These are phyloP conservation scores for Novymonas esmeraldas DNA, from an alignment of 208 protist genomes.

Conservation along the genomic window DNA sequence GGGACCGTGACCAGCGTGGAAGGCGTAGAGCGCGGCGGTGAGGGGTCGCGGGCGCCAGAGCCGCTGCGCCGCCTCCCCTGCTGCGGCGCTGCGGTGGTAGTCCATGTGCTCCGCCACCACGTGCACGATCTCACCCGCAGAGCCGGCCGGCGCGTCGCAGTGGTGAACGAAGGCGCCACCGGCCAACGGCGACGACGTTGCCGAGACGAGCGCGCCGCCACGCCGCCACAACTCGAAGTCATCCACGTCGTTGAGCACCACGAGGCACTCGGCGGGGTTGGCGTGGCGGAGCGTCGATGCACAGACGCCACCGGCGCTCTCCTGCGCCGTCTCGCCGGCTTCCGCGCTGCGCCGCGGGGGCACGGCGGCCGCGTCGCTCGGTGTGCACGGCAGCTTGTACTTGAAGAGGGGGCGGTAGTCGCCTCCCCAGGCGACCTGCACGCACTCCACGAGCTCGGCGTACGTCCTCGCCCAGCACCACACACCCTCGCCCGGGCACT, in stretches of 20 bases:
- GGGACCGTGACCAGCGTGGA: neutral
- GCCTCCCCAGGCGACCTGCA: slow-evolving; percentile 1
- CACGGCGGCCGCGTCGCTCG: neutral
- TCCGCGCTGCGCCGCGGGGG: neutral
- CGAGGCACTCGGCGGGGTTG: slow-evolving; percentile 3
- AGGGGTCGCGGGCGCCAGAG: neutral
- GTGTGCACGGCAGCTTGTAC: slow-evolving; percentile 9
- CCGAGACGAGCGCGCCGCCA: slow-evolving; percentile 6
- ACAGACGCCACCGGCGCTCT: neutral
- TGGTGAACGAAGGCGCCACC: slow-evolving; percentile 6
- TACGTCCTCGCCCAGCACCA: slow-evolving; percentile 16
- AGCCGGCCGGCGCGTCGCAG: neutral
- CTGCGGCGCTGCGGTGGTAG: neutral
- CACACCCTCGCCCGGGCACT: slow-evolving; percentile 15
- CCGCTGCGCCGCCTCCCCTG: neutral
- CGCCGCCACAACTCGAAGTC: slow-evolving; percentile 9
- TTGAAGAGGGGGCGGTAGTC: slow-evolving; percentile 7
- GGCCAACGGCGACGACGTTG: neutral
- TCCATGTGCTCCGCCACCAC: slow-evolving; percentile 8
- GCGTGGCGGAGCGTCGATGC: neutral
- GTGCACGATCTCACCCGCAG: slow-evolving; percentile 3
- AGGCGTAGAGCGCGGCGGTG: slow-evolving; percentile 10
- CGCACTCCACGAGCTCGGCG: slow-evolving; percentile 14
- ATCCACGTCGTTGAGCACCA: slow-evolving; percentile 12
- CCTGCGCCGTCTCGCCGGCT: neutral